phyloP scores from a whole-genome alignment of 2,329 filamentous ascomycete species.

The Sarocladium oryzae region DNA sequence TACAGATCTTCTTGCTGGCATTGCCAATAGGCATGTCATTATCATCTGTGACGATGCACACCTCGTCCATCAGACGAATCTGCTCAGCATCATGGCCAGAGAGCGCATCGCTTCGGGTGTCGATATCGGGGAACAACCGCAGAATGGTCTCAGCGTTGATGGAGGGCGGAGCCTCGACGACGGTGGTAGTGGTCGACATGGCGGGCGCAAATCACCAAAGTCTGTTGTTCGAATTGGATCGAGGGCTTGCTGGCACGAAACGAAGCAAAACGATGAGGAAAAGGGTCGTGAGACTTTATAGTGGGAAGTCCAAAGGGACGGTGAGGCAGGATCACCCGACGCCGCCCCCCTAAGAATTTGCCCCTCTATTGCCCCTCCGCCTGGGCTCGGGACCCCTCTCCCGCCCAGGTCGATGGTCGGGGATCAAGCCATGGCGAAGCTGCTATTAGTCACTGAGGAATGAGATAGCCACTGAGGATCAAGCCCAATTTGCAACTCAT shows the following conservation, averaged over 20 bases:
- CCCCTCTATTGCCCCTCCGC: slow-evolving; percentile 7
- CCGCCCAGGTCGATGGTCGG: background rate
- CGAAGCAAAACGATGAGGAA: background rate
- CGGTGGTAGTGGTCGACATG: slow-evolving; percentile 29
- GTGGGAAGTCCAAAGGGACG: slow-evolving; percentile 1
- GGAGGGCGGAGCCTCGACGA: slow-evolving; percentile 46
- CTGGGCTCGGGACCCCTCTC: background rate
- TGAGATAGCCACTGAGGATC: too few species aligned
- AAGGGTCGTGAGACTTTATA: background rate
- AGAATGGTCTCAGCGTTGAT: slow-evolving; percentile 85
- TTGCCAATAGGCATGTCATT: slow-evolving; percentile 90
- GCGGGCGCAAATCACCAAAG: slow-evolving; percentile 10
- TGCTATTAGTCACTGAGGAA: slow-evolving; percentile 1
- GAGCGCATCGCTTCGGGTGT: slow-evolving; percentile 66
- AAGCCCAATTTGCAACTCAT: too few species aligned
- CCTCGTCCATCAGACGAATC: slow-evolving; percentile 96
- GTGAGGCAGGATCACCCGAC: background rate
- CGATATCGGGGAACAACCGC: slow-evolving; percentile 78
- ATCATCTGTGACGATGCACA: slow-evolving; percentile 93
- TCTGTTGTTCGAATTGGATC: background rate
- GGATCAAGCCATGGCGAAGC: background rate
- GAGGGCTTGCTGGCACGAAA: background rate
- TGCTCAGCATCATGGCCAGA: slow-evolving; percentile 96
- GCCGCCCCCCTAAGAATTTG: slow-evolving; percentile 2
- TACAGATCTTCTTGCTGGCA: slow-evolving; percentile 96